Base-by-base conservation (phyloP, 352 stramenopile species). In the Globisporangium cederbergense region DNA sequence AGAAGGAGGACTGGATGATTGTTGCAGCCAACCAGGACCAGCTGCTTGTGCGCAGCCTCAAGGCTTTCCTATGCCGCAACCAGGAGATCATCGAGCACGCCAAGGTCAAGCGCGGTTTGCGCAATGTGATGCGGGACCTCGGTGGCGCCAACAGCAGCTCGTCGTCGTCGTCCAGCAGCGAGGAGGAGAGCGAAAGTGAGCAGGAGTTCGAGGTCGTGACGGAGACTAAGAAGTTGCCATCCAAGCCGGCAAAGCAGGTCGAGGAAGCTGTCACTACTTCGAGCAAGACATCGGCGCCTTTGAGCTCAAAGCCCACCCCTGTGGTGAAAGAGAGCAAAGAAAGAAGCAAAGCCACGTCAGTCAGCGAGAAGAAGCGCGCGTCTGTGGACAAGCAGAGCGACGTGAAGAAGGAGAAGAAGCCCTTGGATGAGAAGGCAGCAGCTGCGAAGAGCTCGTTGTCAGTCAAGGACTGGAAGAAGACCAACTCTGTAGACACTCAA, bases 1-100 rank as follows among this genome's bases (percentile, higher is more conserved):
- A 87, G 40, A 81, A 83, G 60, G 81, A 90, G 61, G 74, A 84
- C 36, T 95, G 86, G 86, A 83, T 93, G 73, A 68, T 95, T 4
- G 78, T 93, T 3, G 81, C 84, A 2, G 86, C 83, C 0, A 95
- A 93, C 52, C 72, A 86, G 47, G 74, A 87, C 6, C 77, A 93
- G 32, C 64, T 95, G 6, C 83, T 89, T 18, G 86, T 91, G 16
- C 80, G 79, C 32, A 89, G 77, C 30, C 63, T 91, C 22, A 67
- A 86, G 18, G 74, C 85, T 0, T 95, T 92, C 60, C 64, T 92
- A 46, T 71, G 88, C 22, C 66, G 79, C 34, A 86, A 88, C 58
- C 53, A 87, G 22, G 70, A 82, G 40, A 76, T 79, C 22, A 77
- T 71, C 7, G 73, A 90, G 43, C 73, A 73, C 14, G 72, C 62